Conservation (phyloP, 2,329 filamentous ascomycete genomes). For the Fusarium mangiferae region DNA sequence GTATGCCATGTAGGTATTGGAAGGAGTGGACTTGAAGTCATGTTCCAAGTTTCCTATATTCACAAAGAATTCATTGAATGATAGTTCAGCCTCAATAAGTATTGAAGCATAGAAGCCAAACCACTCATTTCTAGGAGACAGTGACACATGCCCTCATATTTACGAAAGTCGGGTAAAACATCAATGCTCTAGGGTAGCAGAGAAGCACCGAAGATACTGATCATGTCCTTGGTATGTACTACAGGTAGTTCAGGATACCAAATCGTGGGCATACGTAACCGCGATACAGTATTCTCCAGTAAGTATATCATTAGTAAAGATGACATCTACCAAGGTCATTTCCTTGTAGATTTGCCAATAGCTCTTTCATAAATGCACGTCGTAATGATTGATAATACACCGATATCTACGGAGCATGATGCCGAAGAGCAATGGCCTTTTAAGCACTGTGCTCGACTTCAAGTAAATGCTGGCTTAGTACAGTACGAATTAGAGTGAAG, state of each 20-base stretch:
- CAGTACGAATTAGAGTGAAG: neutral
- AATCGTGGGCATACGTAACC: neutral
- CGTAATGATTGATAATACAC: slow-evolving; percentile 9
- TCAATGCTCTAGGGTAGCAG: neutral
- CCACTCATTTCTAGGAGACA: neutral
- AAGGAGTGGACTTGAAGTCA: no score
- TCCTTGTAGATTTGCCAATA: neutral
- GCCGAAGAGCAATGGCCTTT: neutral
- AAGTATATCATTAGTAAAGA: no score
- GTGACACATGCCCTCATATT: neutral
- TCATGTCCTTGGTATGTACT: no score
- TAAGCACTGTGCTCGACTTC: neutral
- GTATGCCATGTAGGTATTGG: no score
- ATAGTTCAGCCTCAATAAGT: neutral
- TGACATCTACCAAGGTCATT: rapidly evolving
- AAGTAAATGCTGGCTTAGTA: rapidly evolving
- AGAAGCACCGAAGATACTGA: neutral
- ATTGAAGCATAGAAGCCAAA: neutral
- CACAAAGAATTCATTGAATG: neutral
- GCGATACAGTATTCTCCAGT: neutral
- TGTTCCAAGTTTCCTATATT: neutral
- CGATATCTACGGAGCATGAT: slow-evolving; percentile 6
- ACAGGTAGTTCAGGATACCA: neutral
- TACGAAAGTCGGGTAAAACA: rapidly evolving
- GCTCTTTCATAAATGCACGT: neutral